Evolutionary conservation across 2,329 filamentous ascomycete genomes (phyloP), one percentile per base, ranked within the genome.

Genomic region (Exserohilum rostratum): DNA sequence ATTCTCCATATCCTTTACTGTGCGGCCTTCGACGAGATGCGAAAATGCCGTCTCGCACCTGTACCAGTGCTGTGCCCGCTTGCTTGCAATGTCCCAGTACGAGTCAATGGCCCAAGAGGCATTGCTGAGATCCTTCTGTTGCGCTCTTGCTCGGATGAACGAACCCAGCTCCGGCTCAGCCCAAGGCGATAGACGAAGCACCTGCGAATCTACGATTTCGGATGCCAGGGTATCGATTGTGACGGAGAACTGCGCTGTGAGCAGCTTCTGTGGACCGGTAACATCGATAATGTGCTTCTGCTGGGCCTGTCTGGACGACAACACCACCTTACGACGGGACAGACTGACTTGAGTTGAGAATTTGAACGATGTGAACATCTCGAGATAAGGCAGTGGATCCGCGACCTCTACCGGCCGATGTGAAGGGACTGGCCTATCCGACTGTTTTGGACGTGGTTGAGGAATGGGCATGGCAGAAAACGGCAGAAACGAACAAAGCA

Each of bases 351-450:
- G 80, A 0, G 86, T 87, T 0, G 80, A 80, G 53, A 90, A 86
- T 0, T 78, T 79, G 12, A 95, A 80, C 0, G 88, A 85, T 0
- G 85, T 89, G 64, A 95, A 91, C 7, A 88, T 80, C 40, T 88
- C 84, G 0, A 93, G 79, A 60, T 88, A 91, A 0, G 88, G 85
- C 2, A 89, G 75, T 45, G 89, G 85, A 55, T 92, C 85, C 0
- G 82, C 78, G 1, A 88, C 80, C 0, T 83, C 80, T 76, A 92
- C 80, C 1, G 80, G 80, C 1, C 86, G 82, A 66, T 93, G 90
- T 1, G 88, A 90, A 6, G 82, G 77, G 0, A 83, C 70, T 2
- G 78, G 76, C n/a, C 73, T 76, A 25, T 70, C 66, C 6, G 73
- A 17, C 39, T 46, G 42, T 29, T 62, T 59, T 10, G 43, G 53